Evolutionary conservation across 768 basidiomycete genomes (phyloP).

Genomic region (Glaciozyma martinii): DNA sequence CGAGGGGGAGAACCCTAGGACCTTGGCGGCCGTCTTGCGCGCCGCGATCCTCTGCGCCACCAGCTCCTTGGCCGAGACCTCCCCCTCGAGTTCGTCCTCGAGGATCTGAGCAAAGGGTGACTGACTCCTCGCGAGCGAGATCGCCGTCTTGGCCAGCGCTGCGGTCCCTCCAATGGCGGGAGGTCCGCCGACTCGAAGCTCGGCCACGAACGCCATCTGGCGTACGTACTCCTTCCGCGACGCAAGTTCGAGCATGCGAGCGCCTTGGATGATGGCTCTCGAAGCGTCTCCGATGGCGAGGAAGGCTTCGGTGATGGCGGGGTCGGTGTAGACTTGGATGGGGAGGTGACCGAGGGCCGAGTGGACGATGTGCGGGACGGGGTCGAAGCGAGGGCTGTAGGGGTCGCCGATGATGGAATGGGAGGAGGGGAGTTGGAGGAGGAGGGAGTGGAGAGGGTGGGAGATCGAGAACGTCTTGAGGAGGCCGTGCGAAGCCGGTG

Average conservation of each 20-base stretch:
- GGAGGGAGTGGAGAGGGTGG: constrained; percentile 24
- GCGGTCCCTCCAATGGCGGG: not conserved
- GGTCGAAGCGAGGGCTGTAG: constrained; percentile 28
- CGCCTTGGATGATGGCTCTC: constrained; percentile 23
- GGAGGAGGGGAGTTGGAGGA: constrained; percentile 28
- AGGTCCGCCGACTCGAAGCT: constrained; percentile 30
- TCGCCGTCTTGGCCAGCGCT: constrained; percentile 21
- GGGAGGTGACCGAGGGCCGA: constrained; percentile 33
- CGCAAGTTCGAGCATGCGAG: constrained; percentile 28
- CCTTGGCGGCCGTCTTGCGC: constrained; percentile 21
- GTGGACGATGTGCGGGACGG: constrained; percentile 30
- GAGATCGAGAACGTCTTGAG: constrained; percentile 18
- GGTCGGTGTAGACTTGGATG: constrained; percentile 21
- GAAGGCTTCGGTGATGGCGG: constrained; percentile 24
- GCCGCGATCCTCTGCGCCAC: constrained; percentile 17
- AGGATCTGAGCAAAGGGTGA: constrained; percentile 27
- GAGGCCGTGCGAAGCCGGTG: constrained; percentile 6
- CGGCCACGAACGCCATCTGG: constrained; percentile 30
- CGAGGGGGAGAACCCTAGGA: constrained; percentile 29
- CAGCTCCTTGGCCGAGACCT: constrained; percentile 7
- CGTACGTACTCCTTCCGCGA: constrained; percentile 27
- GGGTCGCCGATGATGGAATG: constrained; percentile 31
- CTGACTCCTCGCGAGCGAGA: constrained; percentile 25
- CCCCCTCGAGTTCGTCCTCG: not conserved
- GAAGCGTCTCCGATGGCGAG: constrained; percentile 26